These are phyloP conservation scores for Penicillium sp. DNA, from an alignment of 2,329 filamentous ascomycete genomes.

Conservation along the genomic window DNA sequence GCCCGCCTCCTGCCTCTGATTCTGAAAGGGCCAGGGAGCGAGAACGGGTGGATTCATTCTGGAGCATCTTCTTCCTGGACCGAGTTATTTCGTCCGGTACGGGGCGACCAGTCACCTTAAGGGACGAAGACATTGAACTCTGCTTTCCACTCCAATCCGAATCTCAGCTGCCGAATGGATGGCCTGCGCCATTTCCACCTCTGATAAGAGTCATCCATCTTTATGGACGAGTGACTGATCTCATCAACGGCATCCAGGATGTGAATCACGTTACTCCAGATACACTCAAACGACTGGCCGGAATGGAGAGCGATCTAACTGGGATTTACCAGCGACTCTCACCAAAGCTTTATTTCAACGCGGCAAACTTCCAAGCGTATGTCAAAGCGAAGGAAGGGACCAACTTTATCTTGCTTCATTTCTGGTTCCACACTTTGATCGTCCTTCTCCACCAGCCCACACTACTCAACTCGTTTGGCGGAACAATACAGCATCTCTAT, in stretches of 20 bases:
- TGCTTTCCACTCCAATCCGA: slow-evolving; percentile 65
- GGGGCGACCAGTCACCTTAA: slow-evolving; percentile 79
- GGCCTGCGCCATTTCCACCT: slow-evolving; percentile 78
- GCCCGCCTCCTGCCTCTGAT: slow-evolving; percentile 53
- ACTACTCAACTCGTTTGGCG: slow-evolving; percentile 75
- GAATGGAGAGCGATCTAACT: slow-evolving; percentile 82
- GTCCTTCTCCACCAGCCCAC: slow-evolving; percentile 85
- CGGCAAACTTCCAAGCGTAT: slow-evolving; percentile 83
- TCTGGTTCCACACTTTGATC: slow-evolving; percentile 87
- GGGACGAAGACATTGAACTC: slow-evolving; percentile 83
- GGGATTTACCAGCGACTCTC: slow-evolving; percentile 75
- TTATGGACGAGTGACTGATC: slow-evolving; percentile 81
- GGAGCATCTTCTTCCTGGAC: slow-evolving; percentile 87
- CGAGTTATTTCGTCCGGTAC: slow-evolving; percentile 86
- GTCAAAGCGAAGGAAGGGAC: slow-evolving; percentile 80
- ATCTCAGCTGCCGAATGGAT: slow-evolving; percentile 60
- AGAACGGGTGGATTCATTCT: slow-evolving; percentile 84
- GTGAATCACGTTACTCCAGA: slow-evolving; percentile 75
- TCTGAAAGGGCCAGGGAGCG: slow-evolving; percentile 70
- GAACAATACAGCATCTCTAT: slow-evolving; percentile 71
- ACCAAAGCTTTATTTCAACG: slow-evolving; percentile 77
- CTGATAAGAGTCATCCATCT: slow-evolving; percentile 84
- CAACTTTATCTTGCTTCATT: slow-evolving; percentile 83
- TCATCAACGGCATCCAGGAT: slow-evolving; percentile 79
- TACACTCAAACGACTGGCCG: slow-evolving; percentile 70